A percentile compares a stretch with the other conserved stretches of the same genome.
phyloP scores from a whole-genome alignment of 306 rosid species.

The Cyamopsis tetragonoloba region DNA sequence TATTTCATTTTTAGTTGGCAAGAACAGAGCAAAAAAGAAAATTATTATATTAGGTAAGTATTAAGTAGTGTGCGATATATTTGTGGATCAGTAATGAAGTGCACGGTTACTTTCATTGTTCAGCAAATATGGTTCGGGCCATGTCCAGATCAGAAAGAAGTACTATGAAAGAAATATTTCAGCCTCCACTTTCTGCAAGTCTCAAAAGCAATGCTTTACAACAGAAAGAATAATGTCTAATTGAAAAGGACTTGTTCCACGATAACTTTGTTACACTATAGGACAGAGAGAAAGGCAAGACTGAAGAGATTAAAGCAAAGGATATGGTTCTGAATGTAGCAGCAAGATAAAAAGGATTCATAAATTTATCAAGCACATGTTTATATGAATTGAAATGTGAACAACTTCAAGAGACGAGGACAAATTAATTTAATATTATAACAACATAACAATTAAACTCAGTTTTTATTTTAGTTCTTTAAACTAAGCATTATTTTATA shows the following conservation, averaged over 20 bases:
- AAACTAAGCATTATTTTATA: neutral
- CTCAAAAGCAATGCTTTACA: no score
- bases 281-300: conserved; percentile 8
- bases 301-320: conserved; percentile 8
- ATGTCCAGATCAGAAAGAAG: neutral
- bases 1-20: neutral
- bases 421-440: neutral
- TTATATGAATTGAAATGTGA: neutral
- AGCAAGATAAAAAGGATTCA: neutral
- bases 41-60: neutral
- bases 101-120: no score
- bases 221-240: neutral
- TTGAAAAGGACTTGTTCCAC: neutral
- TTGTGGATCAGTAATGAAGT: no score
- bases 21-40: neutral
- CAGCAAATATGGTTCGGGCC: neutral
- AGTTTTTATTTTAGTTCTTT: neutral
- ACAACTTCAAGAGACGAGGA: neutral
- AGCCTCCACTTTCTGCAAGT: neutral
- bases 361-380: neutral
- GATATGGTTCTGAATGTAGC: neutral
- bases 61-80: neutral
- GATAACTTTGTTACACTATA: neutral
- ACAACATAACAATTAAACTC: neutral
- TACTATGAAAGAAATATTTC: neutral